Evolutionary conservation across 2,329 filamentous ascomycete genomes (phyloP), one percentile per base, ranked within the genome.

Genomic region (Fusarium chlamydosporum): DNA sequence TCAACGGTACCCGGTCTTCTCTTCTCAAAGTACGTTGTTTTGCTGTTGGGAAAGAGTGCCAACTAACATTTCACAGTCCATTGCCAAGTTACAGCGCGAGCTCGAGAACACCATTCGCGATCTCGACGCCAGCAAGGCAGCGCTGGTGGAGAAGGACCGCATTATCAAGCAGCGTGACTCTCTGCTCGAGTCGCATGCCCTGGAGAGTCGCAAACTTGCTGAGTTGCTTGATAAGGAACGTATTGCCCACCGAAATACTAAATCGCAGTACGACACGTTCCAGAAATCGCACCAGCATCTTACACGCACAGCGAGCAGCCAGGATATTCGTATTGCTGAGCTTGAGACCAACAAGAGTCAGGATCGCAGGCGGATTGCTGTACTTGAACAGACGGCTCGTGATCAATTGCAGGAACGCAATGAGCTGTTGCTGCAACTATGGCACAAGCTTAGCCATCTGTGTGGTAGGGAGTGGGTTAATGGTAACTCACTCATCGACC

Each of bases 401-500:
- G 94, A 97, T 53, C 94, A 98, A 80, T 86, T 98, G 38, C 87
- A 86, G 42, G 96, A 98, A 80, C 90, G 96, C 56, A 97, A 98
- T 80, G 91, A 92, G 63, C 84, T 99, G 53, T 85, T 98, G 18
- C 87, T 97, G 23, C 86, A 89, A n/a, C 83, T 98, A 7, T 99
- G 96, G 96, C 95, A 95, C 67, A 88, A 92, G 45, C 85, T 99
- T 10, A 94, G 93, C 5, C 86, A 88, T 1, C 85, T 98, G 42
- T 98, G 96, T 74, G 96, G 96, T 12, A 87, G 89, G 0, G 96
- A 98, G 76, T 99, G 96, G 95, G 89, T 92, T 6, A 92, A 97
- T 77, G 89, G 91, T 74, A 94, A 98, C 78, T 91, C 91, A 58
- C 88, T 97, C 26, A 92, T 98, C 76, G 95, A 96, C 74, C 93